Evolutionary conservation across 345 rosid genomes (phyloP), one percentile per base, ranked within the genome.

Genomic region (Physaria fendleri): DNA sequence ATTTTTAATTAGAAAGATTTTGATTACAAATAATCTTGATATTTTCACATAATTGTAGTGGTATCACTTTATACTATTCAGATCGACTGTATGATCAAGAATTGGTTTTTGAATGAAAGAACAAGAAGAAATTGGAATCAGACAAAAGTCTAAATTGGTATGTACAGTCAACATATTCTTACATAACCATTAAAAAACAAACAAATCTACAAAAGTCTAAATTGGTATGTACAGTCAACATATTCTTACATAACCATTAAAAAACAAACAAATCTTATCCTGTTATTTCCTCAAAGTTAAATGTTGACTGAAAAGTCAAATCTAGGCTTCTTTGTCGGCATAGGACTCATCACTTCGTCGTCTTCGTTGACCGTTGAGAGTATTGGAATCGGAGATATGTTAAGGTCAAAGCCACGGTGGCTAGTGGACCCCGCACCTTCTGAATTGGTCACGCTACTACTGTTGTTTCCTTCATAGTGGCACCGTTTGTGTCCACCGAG

Each of bases 401-500:
- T 87, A 0, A 84, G 83, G 68, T 87, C 95, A 56, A 87, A 84
- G 4, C 65, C 77, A 34, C 80, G 77, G 39, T 75, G 78, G 73
- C 69, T 79, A 1, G 79, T 79, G 40, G 90, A 81, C 5, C 90
- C 86, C 50, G 76, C 78, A 0, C 83, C 83, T 59, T 76, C 88
- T 0, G 84, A 79, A 3, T 71, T 48, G 4, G 80, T 59, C 48
- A 73, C 71, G 35, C 69, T 74, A 51, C 78, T 76, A 47, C 3
- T 52, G 55, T 51, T 39, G 8, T 59, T 64, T n/a, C 78, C 85
- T 53, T 82, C 93, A 46, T 80, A 85, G 74, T 85, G 93, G 39
- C 93, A 72, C 20, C 93, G 67, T 61, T 85, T 85, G 71, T 85
- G 93, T 5, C 93, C 93, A 6, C 93, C 93, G 1, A 85, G 69